Evolutionary conservation across 164 flowering plant genomes (phyloP), one percentile per base, ranked within the genome.

Genomic region (Piper betle): DNA sequence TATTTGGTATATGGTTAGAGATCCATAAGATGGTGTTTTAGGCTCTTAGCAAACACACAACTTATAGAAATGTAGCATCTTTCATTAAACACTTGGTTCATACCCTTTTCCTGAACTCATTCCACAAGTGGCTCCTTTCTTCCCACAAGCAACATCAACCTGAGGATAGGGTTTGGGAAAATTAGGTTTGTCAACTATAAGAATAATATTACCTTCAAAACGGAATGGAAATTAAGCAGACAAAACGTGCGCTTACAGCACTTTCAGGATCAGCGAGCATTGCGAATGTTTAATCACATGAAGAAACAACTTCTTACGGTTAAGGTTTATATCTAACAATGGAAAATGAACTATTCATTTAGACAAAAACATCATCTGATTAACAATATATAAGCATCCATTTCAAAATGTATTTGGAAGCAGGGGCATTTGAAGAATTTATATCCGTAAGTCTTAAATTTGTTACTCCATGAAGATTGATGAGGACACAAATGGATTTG

Each of bases 251-350:
- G 84, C 96, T 59, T 82, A 91, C 98, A 69, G 96, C 96, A 80
- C 98, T 88, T 74, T 86, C 81, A 63, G 98, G 98, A 77, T 88
- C 98, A 64, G 98, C 90, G 62, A 88, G 98, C 98, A 91, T 86
- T 59, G 96, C 87, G 75, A 91, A 87, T 70, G 92, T 91, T 67
- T 88, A 77, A 77, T 91, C 98, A 73, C 96, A 91, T 55, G 82
- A 74, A 59, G 91, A 90, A 53, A 92, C 85, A 25, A 91, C 96
- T 80, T 87, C 96, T 65, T 81, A 78, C 8, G 98, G 98, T 53
- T 91, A 78, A 20, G 96, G 60, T 67, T 77, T 75, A 71, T 85
- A 87, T 66, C 98, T 91, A 85, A 9, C 15, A 6, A 46, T 15
- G 15, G 15, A 46, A 15, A 46, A 46, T 46, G 15, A 46, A 9